Evolutionary conservation across 2,329 filamentous ascomycete species (phyloP).

Genomic region (Neonectria magnoliae): DNA sequence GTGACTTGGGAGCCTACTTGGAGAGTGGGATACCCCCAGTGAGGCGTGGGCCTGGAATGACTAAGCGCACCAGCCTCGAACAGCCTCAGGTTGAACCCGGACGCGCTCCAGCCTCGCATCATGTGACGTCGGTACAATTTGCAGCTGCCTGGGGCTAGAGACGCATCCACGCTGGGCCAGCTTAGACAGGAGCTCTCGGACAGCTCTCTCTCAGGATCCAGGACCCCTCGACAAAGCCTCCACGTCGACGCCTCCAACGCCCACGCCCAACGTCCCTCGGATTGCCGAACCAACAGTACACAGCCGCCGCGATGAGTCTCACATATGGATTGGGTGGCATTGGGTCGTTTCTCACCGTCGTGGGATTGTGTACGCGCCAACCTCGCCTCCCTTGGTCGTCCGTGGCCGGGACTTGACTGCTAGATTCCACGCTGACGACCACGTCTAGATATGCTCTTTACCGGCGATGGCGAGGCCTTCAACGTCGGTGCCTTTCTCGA

Average conservation of each 20-base stretch:
- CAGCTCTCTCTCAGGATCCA: slow-evolving; percentile 34
- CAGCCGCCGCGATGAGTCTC: slow-evolving; percentile 71
- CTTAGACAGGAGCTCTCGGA: slow-evolving; percentile 43
- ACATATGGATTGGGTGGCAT: slow-evolving; percentile 75
- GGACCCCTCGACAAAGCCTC: slow-evolving; percentile 25
- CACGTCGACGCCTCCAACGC: slow-evolving; percentile 33
- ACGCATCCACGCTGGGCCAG: slow-evolving; percentile 37
- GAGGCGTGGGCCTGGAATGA: slow-evolving; percentile 32
- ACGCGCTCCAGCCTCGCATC: slow-evolving; percentile 40
- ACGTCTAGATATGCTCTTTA: slow-evolving; percentile 93
- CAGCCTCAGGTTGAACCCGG: neutral
- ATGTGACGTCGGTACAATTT: slow-evolving; percentile 50
- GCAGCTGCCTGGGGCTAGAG: slow-evolving; percentile 37
- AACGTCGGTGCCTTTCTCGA: slow-evolving; percentile 97
- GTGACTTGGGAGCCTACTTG: neutral
- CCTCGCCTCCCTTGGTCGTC: slow-evolving; percentile 21
- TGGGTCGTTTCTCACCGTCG: slow-evolving; percentile 73
- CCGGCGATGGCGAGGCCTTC: slow-evolving; percentile 93
- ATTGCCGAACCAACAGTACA: slow-evolving; percentile 37
- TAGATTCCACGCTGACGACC: slow-evolving; percentile 29
- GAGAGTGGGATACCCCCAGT: slow-evolving; percentile 12
- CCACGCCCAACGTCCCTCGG: slow-evolving; percentile 25
- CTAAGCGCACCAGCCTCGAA: slow-evolving; percentile 34
- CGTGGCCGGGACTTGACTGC: slow-evolving; percentile 10
- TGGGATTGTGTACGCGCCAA: slow-evolving; percentile 78